These are phyloP conservation scores for Meyerozyma athensensis DNA, from an alignment of 1,139 yeast species.

Conservation along the genomic window DNA sequence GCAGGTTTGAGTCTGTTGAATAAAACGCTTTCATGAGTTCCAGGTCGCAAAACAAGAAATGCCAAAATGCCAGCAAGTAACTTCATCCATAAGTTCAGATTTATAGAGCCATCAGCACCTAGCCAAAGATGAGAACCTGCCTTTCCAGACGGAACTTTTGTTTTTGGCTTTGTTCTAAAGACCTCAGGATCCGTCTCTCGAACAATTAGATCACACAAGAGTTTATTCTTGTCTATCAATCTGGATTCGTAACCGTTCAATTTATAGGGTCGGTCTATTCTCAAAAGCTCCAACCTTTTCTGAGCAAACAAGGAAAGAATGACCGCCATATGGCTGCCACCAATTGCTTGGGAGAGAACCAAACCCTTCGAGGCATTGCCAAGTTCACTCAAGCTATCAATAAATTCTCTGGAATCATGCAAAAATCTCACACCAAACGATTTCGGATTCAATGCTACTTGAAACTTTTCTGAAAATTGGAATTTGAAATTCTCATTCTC, in stretches of 20 bases:
- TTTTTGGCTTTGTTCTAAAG: conserved; percentile 4
- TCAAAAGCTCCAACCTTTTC: conserved; percentile 33
- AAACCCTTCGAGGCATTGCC: conserved; percentile 45
- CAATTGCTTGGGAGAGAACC: conserved; percentile 53
- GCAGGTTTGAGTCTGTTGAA: conserved; percentile 35
- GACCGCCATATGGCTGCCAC: conserved; percentile 54
- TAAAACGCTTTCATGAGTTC: conserved; percentile 39
- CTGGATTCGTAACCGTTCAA: conserved; percentile 60
- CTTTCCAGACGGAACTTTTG: conserved; percentile 47
- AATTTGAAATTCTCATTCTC: conserved; percentile 45
- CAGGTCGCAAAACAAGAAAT: conserved; percentile 63
- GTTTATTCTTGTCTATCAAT: conserved; percentile 52
- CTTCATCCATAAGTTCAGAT: conserved; percentile 55
- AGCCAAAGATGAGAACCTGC: conserved; percentile 75
- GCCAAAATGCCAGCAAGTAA: conserved; percentile 46
- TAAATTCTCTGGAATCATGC: conserved; percentile 41
- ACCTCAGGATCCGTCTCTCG: conserved; percentile 7
- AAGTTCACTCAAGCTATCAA: conserved; percentile 32
- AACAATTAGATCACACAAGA: conserved; percentile 60
- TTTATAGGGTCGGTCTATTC: conserved; percentile 50
- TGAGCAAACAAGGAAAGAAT: conserved; percentile 44
- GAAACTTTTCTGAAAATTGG: conserved; percentile 53
- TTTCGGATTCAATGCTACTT: conserved; percentile 35
- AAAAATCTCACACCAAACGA: conserved; percentile 37
- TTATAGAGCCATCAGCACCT: conserved; percentile 57